Base-by-base conservation (phyloP, 2,329 filamentous ascomycete genomes). In the Beauveria sp. region DNA sequence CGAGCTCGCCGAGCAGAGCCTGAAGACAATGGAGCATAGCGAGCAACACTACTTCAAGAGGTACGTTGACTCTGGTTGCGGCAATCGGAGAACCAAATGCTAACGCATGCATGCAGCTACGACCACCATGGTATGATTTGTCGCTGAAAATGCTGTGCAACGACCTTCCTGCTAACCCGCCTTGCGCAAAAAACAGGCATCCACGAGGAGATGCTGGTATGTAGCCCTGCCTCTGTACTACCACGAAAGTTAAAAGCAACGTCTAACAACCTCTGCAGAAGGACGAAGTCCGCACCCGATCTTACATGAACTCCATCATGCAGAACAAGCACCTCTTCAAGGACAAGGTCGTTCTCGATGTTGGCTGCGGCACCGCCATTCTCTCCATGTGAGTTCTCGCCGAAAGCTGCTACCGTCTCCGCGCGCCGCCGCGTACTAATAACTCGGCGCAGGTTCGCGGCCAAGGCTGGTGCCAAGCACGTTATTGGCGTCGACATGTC, bases 1-100 rank as follows among this genome's bases (percentile, higher is more conserved):
- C 63, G 83, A 84, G 71, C 73, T 77, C 66, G 84, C 83, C 54
- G 84, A 87, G 78, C 74, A 82, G 72, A 79, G 80, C 76, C 82
- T 90, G 76, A 86, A 87, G 73, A 75, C 79, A 69, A 87, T 96
- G 84, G 89, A 90, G 74, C 92, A 96, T 79, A 94, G 92, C 66
- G 94, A 99, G 82, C 92, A 96, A 76, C 94, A 97, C 77, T 99
- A 97, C 82, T 97, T 97, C 81, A 97, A 97, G 80, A 96, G 92
- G 92, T 96, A 63, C 65, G 69, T 74, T 63, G 37, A 59, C 34
- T 53, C 51, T 46, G 16, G 20, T 10, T 18, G 14, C 20, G 22
- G n/a, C 5, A 47, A 37, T 66, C 14, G 34, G 30, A 10, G 37
- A 3, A 22, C 14, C 52, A 12, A 61, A 71, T 55, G 70, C 75